These are phyloP conservation scores for Komagataella mondaviorum DNA, from an alignment of 805 yeast genomes.

Conservation along the genomic window DNA sequence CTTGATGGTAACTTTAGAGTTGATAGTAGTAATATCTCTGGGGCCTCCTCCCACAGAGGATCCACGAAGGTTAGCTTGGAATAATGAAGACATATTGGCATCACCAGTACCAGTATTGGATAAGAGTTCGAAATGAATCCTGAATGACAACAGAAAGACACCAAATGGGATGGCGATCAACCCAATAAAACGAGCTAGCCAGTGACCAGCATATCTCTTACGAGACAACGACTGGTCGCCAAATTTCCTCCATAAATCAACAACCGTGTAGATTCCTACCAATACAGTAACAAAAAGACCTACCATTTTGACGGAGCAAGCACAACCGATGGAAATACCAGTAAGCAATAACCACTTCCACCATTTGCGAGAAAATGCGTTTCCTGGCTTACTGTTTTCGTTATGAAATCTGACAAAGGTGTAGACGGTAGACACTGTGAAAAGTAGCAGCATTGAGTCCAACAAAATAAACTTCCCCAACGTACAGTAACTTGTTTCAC, in stretches of 20 bases:
- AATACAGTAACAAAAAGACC: conserved; percentile 82
- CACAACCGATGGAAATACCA: conserved; percentile 71
- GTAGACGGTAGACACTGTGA: conserved; percentile 74
- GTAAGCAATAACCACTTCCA: conserved; percentile 85
- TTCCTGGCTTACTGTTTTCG: conserved; percentile 28
- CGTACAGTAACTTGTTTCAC: conserved; percentile 75
- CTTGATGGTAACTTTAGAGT: conserved; percentile 51
- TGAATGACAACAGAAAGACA: conserved; percentile 55
- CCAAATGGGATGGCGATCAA: conserved; percentile 49
- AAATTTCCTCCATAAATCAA: conserved; percentile 75
- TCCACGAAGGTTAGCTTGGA: conserved; percentile 76
- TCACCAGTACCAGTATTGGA: conserved; percentile 80
- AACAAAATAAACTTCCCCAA: conserved; percentile 81
- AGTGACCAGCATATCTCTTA: conserved; percentile 40
- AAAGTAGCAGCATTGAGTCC: conserved; percentile 83
- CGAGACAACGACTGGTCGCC: conserved; percentile 50
- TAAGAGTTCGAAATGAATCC: conserved; percentile 61
- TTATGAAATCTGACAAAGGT: conserved; percentile 63
- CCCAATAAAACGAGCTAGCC: conserved; percentile 54
- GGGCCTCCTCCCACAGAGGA: conserved; percentile 57
- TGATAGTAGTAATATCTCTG: conserved; percentile 40
- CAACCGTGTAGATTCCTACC: conserved; percentile 82
- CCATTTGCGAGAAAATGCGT: conserved; percentile 63
- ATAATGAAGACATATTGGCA: conserved; percentile 68
- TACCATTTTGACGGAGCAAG: conserved; percentile 92